phyloP scores from a whole-genome alignment of 768 basidiomycete species.

The Tulasnella calospora region DNA sequence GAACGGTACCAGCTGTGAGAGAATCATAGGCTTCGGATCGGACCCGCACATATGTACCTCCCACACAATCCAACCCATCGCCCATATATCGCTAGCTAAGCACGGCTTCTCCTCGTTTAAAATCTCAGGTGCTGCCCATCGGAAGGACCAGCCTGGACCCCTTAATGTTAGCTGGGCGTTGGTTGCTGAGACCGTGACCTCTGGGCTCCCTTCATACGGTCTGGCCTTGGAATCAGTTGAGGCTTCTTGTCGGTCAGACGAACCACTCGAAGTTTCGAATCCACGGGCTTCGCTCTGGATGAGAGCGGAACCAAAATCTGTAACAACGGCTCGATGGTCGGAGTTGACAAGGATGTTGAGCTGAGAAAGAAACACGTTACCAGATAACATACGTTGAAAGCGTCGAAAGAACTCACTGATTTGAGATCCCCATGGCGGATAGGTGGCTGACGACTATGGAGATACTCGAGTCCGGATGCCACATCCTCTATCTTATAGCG shows the following conservation, averaged over 20 bases:
- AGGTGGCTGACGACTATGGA: neutral
- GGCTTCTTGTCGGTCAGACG: too few species aligned
- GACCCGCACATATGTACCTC: neutral
- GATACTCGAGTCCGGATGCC: neutral
- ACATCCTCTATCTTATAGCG: neutral
- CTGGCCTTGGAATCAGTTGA: too few species aligned
- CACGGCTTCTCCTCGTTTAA: neutral
- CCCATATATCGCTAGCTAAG: constrained; percentile 11
- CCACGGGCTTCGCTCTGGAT: neutral
- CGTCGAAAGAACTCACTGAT: neutral
- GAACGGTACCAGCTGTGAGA: too few species aligned
- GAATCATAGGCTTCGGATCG: too few species aligned
- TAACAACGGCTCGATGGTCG: neutral
- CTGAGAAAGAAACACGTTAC: neutral
- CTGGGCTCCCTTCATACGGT: neutral
- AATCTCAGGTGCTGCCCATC: neutral
- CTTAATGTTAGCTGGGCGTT: neutral
- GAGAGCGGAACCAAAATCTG: neutral
- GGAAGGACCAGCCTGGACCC: neutral
- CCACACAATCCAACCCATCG: neutral
- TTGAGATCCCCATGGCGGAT: neutral
- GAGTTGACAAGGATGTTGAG: neutral
- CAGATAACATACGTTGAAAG: neutral
- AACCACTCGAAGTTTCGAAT: neutral
- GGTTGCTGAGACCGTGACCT: neutral